Evolutionary conservation across 2,329 filamentous ascomycete species (phyloP), one percentile per base, ranked within the genome.

Genomic region (Colletotrichum orchidophilum): DNA sequence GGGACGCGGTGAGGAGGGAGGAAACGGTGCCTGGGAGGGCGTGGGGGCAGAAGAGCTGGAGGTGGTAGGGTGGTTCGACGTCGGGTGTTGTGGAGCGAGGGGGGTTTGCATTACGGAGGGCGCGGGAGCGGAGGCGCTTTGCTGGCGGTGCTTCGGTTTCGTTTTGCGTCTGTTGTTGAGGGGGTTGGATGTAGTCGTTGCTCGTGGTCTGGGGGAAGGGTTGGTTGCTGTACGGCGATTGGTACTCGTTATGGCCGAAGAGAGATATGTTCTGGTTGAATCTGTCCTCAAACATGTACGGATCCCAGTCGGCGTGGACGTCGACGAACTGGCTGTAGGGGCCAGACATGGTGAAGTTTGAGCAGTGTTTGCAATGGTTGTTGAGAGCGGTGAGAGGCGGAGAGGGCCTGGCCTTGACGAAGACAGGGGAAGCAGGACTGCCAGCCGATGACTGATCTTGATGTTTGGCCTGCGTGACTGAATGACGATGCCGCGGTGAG

Each of bases 1-100:
- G 68, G 11, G 75, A 66, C 18, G 75, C 71, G 11, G 75, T 67
- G 6, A 73, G 68, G 6, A 77, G 70, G 18, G 73, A 49, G 46
- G 72, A 66, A 60, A 58, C 64, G 42, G 39, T 21, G n/a, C 66
- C 66, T 2, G 24, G 61, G 53, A 65, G 27, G 31, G 26, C 15
- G 6, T 31, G 15, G 3, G 42, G 27, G 8, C 24, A 39, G 39
- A 55, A 64, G 35, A 29, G 13, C 21, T 26, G 46, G 21, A 61
- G 46, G 24, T 52, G 52, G 15, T 58, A 21, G 12, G 39, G 66
- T 13, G 60, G 60, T 18, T 52, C 46, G 1, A 26, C 13, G 13
- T 69, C 42, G 0, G 66, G 66, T 42, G 66, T 69, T 1, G 66
- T 69, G 1, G 53, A 52, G 42, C 60, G 60, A n/a, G 46, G 8